A percentile compares a stretch with the other conserved stretches of the same genome.
These are phyloP conservation scores for Sarcomyxa edulis DNA, from an alignment of 768 basidiomycete species.

Conservation along the genomic window DNA sequence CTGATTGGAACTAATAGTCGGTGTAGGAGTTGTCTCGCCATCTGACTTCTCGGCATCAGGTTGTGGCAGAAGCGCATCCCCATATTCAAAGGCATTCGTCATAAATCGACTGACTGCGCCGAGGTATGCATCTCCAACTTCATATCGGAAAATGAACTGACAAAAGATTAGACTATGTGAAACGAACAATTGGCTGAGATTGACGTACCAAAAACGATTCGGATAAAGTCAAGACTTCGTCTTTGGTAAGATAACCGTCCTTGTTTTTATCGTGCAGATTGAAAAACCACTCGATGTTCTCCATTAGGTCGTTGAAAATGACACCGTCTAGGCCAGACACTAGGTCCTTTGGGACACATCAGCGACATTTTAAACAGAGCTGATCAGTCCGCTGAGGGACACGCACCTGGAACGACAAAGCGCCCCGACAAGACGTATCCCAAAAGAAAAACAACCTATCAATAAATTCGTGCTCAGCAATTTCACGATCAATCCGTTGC, in stretches of 20 bases:
- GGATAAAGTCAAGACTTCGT: conserved; percentile 92
- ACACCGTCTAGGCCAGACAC: conserved; percentile 86
- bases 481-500: conserved; percentile 83
- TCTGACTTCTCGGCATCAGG: conserved; percentile 25
- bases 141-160: conserved; percentile 97
- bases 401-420: conserved; percentile 82
- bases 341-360: conserved; percentile 57
- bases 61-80: conserved; percentile 80
- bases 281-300: conserved; percentile 99
- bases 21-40: conserved; percentile 32
- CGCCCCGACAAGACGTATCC: conserved; percentile 79
- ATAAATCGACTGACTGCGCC: conserved; percentile 96
- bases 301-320: conserved; percentile 97
- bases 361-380: neutral
- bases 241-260: conserved; percentile 92
- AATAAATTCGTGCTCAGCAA: conserved; percentile 96
- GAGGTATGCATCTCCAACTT: conserved; percentile 93
- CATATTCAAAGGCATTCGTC: conserved; percentile 98
- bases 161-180: conserved; percentile 4
- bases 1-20: conserved; percentile 63
- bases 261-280: conserved; percentile 93
- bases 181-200: conserved; percentile 3
- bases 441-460: conserved; percentile 93
- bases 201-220: conserved; percentile 82
- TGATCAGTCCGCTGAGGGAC: neutral